Conservation (phyloP, 495 filamentous ascomycete species). For the Neurospora intermedia region DNA sequence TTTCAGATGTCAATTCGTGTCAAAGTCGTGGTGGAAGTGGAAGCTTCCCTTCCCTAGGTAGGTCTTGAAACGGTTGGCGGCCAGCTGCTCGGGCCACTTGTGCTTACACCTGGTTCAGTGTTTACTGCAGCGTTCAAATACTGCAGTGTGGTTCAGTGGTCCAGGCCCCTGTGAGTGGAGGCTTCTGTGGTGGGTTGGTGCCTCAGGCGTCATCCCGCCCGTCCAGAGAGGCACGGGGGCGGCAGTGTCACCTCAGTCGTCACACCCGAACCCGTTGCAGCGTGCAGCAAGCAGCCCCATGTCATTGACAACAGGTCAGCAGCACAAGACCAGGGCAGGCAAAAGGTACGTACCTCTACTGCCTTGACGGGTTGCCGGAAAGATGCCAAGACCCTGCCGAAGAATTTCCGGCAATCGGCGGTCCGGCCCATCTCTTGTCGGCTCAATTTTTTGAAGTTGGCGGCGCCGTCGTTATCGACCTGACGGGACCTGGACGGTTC, state of each 20-base stretch:
- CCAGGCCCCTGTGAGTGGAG: not conserved
- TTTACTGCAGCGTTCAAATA: not conserved
- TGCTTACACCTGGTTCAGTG: not conserved
- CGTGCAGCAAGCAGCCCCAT: not conserved
- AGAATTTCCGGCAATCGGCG: slow-evolving; percentile 19
- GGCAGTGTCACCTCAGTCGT: not conserved
- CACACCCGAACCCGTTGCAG: not conserved
- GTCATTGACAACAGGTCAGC: not conserved
- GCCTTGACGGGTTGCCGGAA: not conserved
- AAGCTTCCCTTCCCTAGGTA: not conserved
- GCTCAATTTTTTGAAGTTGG: slow-evolving; percentile 15
- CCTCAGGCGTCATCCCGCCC: not conserved
- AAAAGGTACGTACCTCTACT: not conserved
- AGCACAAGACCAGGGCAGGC: not conserved
- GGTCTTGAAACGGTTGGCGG: not conserved
- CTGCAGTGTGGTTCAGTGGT: not conserved
- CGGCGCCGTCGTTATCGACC: not conserved
- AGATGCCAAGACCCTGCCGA: not conserved
- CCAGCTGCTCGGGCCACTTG: not conserved
- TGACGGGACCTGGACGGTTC: not conserved
- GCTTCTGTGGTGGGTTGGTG: not conserved
- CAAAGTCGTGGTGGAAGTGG: not conserved
- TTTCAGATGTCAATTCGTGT: not conserved
- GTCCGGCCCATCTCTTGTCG: slow-evolving; percentile 5
- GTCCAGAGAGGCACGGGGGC: no score